These are phyloP conservation scores for Fusarium nanum DNA, from an alignment of 2,329 filamentous ascomycete species.

Conservation along the genomic window DNA sequence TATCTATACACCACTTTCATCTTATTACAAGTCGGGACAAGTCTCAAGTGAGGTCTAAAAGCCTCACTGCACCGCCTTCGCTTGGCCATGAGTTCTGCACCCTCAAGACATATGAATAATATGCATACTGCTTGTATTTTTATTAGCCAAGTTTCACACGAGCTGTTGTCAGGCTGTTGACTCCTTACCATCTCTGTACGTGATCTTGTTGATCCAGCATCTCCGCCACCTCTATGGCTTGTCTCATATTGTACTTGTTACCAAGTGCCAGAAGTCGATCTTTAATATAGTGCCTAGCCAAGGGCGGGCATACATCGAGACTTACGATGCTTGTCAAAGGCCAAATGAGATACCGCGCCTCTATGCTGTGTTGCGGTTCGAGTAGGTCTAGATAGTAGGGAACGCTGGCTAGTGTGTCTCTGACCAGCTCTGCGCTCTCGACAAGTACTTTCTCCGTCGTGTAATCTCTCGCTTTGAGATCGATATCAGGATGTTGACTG, in stretches of 20 bases:
- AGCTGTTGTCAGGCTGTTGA: no score
- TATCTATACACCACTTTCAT: no score
- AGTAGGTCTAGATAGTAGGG: neutral
- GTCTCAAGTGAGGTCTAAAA: no score
- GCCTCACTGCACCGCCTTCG: neutral
- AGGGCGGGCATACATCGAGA: neutral
- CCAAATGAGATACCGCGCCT: constrained; percentile 2
- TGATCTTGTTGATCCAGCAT: neutral
- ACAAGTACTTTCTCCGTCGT: neutral
- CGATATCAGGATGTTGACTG: no score
- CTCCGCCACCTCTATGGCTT: neutral
- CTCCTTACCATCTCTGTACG: neutral
- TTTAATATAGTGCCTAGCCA: neutral
- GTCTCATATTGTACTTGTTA: neutral
- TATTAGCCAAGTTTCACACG: neutral
- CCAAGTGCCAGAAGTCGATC: neutral
- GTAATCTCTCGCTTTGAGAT: neutral
- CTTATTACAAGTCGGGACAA: no score
- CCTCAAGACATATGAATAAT: neutral
- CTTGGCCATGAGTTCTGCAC: fast-evolving
- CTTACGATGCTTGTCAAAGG: neutral
- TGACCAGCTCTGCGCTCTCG: neutral
- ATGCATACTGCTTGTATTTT: neutral
- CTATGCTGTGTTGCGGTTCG: neutral
- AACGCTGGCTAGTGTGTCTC: neutral